phyloP scores from a whole-genome alignment of 2,329 filamentous ascomycete species.

The Biscogniauxia marginata region DNA sequence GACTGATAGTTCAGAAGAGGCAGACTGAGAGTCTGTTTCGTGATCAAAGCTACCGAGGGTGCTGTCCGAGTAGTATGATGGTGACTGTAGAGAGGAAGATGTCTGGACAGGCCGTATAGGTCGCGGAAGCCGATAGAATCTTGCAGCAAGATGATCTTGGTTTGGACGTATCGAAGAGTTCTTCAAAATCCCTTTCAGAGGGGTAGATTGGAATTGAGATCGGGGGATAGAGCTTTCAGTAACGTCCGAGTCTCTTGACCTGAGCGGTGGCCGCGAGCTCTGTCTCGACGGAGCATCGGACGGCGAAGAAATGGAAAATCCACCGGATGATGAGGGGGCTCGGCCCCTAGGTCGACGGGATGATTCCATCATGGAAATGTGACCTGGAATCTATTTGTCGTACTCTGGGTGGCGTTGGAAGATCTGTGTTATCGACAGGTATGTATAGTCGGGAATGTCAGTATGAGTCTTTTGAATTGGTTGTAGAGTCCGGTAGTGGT shows the following conservation, averaged over 20 bases:
- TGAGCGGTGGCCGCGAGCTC: slow-evolving; percentile 18
- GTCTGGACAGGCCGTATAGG: slow-evolving; percentile 12
- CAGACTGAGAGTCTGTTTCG: slow-evolving; percentile 38
- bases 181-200: slow-evolving; percentile 30
- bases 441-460: slow-evolving; percentile 14
- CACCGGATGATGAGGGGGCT: slow-evolving; percentile 26
- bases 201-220: slow-evolving; percentile 19
- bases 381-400: slow-evolving; percentile 20
- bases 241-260: slow-evolving; percentile 22
- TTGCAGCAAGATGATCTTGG: slow-evolving; percentile 29
- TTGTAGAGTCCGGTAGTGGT: background rate
- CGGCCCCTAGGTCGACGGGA: slow-evolving; percentile 23
- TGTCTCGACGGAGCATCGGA: slow-evolving; percentile 14
- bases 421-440: slow-evolving; percentile 16
- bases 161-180: slow-evolving; percentile 18
- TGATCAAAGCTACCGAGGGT: slow-evolving; percentile 28
- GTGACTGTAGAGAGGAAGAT: slow-evolving; percentile 21
- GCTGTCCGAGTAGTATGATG: slow-evolving; percentile 29
- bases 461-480: slow-evolving; percentile 14
- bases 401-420: slow-evolving; percentile 24
- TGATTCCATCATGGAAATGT: slow-evolving; percentile 21
- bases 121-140: slow-evolving; percentile 29
- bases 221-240: slow-evolving; percentile 27
- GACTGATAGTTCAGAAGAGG: slow-evolving; percentile 36
- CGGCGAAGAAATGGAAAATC: slow-evolving; percentile 23